Percentiles rank a stretch among this genome's conserved stretches.
phyloP scores from a whole-genome alignment of 805 yeast genomes.

The Candida chauliodis region DNA sequence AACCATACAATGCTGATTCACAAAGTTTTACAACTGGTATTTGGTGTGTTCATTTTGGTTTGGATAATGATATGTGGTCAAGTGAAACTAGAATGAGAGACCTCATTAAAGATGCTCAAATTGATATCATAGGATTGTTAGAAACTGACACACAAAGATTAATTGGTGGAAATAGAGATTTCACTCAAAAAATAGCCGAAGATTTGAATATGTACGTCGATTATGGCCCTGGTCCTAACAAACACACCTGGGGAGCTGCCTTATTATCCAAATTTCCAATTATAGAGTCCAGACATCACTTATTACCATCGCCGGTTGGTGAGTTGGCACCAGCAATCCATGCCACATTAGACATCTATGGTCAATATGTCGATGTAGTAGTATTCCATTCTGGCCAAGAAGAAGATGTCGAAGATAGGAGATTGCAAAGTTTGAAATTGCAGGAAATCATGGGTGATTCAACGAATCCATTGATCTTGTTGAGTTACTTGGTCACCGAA shows the following conservation, averaged over 20 bases:
- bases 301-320: constrained; percentile 95
- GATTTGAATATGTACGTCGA: constrained; percentile 93
- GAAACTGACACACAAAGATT: constrained; percentile 93
- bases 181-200: constrained; percentile 87
- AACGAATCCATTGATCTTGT: constrained; percentile 77
- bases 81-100: constrained; percentile 86
- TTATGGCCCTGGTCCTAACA: constrained; percentile 96
- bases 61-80: constrained; percentile 98
- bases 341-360: constrained; percentile 91
- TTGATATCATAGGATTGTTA: constrained; percentile 85
- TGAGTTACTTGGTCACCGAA: constrained; percentile 86
- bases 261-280: constrained; percentile 93
- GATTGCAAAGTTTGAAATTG: constrained; percentile 76
- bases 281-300: constrained; percentile 81
- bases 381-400: constrained; percentile 99
- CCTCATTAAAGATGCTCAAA: constrained; percentile 76
- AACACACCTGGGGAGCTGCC: constrained; percentile 98
- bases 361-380: constrained; percentile 81
- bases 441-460: constrained; percentile 77
- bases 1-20: constrained; percentile 46
- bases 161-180: constrained; percentile 92
- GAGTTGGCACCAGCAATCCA: constrained; percentile 98
- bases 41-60: constrained; percentile 97
- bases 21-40: constrained; percentile 88
- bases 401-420: constrained; percentile 91